Percentiles rank a stretch among this genome's conserved stretches.
Evolutionary conservation across 257 asterid genomes (phyloP).

Genomic region (Capsicum pubescens): DNA sequence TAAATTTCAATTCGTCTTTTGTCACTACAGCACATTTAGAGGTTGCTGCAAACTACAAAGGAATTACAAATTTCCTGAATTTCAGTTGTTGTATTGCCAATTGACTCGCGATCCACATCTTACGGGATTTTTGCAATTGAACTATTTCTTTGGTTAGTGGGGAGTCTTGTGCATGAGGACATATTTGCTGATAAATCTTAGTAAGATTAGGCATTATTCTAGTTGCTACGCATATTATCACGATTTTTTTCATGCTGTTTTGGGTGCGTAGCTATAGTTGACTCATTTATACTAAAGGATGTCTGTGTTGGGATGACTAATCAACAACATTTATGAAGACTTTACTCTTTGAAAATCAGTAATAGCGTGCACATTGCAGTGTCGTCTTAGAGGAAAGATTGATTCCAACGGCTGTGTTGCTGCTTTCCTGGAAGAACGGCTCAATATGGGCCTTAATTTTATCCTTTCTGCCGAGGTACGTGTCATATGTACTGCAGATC

Average conservation of each 20-base stretch:
- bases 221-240: not conserved
- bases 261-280: not conserved
- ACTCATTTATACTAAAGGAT: not conserved
- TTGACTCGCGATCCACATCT: not conserved
- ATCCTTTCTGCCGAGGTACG: constrained; percentile 36
- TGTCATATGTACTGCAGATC: not conserved
- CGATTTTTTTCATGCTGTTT: not conserved
- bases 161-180: not conserved
- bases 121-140: not conserved
- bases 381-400: constrained; percentile 39
- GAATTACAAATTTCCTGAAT: not conserved
- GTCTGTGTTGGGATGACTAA: not conserved
- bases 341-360: constrained; percentile 2
- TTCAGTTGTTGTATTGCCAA: not conserved
- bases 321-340: not conserved
- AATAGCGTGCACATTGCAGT: constrained; percentile 14
- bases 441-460: constrained; percentile 36
- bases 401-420: constrained; percentile 36
- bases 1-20: not conserved
- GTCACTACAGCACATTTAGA: not conserved
- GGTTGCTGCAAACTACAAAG: constrained; percentile 17
- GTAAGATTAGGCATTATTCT: not conserved
- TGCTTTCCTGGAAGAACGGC: constrained; percentile 38
- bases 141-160: constrained; percentile 2
- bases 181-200: not conserved